Percentiles rank a stretch among this genome's conserved stretches.
These are phyloP conservation scores for Calocera viscosa DNA, from an alignment of 768 basidiomycete genomes.

Conservation along the genomic window DNA sequence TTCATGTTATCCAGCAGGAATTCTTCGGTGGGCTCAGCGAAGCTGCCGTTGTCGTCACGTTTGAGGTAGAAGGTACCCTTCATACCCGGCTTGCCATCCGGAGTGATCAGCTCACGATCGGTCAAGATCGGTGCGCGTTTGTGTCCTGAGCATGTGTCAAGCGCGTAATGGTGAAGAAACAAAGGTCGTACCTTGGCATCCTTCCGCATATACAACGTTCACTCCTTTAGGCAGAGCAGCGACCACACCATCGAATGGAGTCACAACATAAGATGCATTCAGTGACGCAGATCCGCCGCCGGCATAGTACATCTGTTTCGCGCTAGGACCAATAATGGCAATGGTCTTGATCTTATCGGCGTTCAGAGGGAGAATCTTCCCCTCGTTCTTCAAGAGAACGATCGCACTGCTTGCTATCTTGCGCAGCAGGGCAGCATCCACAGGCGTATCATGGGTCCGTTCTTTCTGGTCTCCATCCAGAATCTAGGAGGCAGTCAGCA, in stretches of 20 bases:
- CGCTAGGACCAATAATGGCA: constrained; percentile 64
- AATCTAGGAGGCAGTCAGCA: constrained; percentile 34
- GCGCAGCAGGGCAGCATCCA: constrained; percentile 39
- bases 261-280: constrained; percentile 61
- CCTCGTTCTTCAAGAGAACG: constrained; percentile 62
- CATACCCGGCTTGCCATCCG: constrained; percentile 53
- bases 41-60: constrained; percentile 36
- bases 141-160: constrained; percentile 32
- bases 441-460: constrained; percentile 18
- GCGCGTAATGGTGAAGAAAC: neutral
- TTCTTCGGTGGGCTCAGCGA: constrained; percentile 15
- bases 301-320: constrained; percentile 47
- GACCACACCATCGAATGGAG: constrained; percentile 64
- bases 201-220: constrained; percentile 53
- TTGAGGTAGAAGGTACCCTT: constrained; percentile 47
- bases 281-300: constrained; percentile 65
- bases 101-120: constrained; percentile 52
- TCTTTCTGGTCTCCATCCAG: constrained; percentile 33
- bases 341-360: constrained; percentile 46
- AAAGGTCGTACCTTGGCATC: constrained; percentile 45
- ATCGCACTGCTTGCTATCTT: constrained; percentile 56
- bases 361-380: constrained; percentile 41
- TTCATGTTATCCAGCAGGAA: constrained; percentile 47
- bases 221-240: constrained; percentile 42
- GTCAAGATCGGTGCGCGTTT: constrained; percentile 53